These are phyloP conservation scores for Themeda triandra DNA, from an alignment of 176 grass and related monocot species.

Conservation along the genomic window DNA sequence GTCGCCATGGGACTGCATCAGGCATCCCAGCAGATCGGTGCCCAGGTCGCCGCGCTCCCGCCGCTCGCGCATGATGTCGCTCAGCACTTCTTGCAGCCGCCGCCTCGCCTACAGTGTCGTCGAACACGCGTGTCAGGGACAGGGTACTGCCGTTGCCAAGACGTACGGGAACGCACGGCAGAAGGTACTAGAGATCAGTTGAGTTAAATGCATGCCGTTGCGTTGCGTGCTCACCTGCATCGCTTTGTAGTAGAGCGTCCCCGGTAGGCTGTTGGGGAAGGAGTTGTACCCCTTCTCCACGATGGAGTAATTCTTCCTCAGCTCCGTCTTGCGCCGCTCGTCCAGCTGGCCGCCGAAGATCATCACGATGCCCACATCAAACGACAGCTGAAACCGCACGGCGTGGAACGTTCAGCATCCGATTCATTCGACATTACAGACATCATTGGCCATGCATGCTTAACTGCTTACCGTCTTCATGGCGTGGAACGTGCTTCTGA, in stretches of 20 bases:
- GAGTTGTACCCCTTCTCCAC: constrained; percentile 98
- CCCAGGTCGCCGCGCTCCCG: constrained; percentile 34
- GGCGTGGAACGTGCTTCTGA: constrained; percentile 47
- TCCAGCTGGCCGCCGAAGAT: constrained; percentile 77
- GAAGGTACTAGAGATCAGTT: neutral
- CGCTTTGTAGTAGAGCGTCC: constrained; percentile 68
- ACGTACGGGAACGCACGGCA: neutral
- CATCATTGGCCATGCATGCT: neutral
- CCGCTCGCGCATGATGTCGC: constrained; percentile 73
- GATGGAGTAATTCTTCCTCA: constrained; percentile 68
- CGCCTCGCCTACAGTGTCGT: constrained; percentile 57
- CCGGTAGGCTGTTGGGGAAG: constrained; percentile 69
- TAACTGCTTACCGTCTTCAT: constrained; percentile 78
- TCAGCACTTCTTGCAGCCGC: constrained; percentile 53
- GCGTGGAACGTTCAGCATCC: neutral
- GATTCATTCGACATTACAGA: neutral
- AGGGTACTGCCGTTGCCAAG: neutral
- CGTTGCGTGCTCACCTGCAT: constrained; percentile 64
- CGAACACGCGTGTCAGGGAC: neutral
- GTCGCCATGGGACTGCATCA: constrained; percentile 56
- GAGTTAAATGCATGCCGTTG: neutral
- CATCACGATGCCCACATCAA: constrained; percentile 68
- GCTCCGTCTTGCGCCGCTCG: constrained; percentile 48
- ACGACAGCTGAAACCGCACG: constrained; percentile 86
- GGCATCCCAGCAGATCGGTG: constrained; percentile 63